Base-by-base conservation (phyloP, 2,329 filamentous ascomycete species). In the Trichocomaceae sp. region DNA sequence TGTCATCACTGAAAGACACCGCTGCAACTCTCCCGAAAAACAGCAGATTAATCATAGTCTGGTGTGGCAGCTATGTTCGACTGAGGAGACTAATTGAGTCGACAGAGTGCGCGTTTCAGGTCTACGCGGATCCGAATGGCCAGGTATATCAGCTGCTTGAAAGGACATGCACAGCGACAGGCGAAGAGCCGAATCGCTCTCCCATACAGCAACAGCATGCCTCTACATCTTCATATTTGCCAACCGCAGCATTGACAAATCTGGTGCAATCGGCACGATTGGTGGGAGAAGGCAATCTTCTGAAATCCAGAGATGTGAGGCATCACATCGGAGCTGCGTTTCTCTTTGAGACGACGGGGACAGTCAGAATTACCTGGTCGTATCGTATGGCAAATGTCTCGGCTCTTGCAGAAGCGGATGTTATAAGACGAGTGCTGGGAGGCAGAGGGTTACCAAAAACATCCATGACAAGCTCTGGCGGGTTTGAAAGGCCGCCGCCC, bases 321-420 rank as follows among this genome's bases (percentile, higher is more conserved):
- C 85, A 35, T 23, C 42, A 90, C 71, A 83, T 88, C 2, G 87
- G 88, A 22, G 88, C 87, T 10, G 88, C 91, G 72, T 88, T 90
- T 58, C 67, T 91, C n/a, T 90, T 90, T 60, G 84, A 88, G 65
- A 31, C 42, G 3, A 26, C 15, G n/a, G 75, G 81, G 63, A 75
- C 81, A 63, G 86, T 87, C 71, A 75, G 74, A 53, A 79, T 88
- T 26, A 84, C 82, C 1, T 95, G 89, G 88, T 90, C 86, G 63
- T 87, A 92, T 71, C 79, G 88, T 26, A 95, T 95, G 88, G 78
- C 77, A 65, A 87, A 82, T 55, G 92, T 88, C 12, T 75, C 88
- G 48, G 88, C 91, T 61, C 89, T 95, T 66, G 80, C 81, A 1
- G 87, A 90, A 74, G 76, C 91, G 1, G n/a, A 51, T 20, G 56